These are phyloP conservation scores for Kingdonia uniflora DNA, from an alignment of 164 flowering plant genomes.

Conservation along the genomic window DNA sequence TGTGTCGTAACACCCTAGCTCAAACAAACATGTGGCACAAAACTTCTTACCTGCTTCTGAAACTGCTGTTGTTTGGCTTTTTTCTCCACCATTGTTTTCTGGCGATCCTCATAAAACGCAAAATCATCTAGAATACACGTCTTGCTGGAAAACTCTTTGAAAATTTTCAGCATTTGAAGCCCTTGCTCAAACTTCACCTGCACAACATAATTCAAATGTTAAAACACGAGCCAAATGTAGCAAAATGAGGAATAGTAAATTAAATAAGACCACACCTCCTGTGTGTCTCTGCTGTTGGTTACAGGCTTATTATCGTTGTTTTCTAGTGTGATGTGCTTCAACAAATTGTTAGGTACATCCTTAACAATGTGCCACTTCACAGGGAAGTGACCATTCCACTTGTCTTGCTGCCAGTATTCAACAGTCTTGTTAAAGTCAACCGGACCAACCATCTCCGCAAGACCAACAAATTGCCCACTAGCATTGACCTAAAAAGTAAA, in stretches of 20 bases:
- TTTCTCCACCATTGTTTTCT: slow-evolving; percentile 64
- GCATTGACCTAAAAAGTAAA: slow-evolving; percentile 55
- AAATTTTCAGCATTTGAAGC: slow-evolving; percentile 65
- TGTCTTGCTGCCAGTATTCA: slow-evolving; percentile 91
- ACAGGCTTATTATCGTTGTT: slow-evolving; percentile 88
- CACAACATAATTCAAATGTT: slow-evolving; percentile 1
- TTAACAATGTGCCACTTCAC: slow-evolving; percentile 87
- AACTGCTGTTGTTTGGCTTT: slow-evolving; percentile 58
- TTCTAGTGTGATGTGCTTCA: slow-evolving; percentile 75
- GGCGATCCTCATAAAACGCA: slow-evolving; percentile 70
- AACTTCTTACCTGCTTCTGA: slow-evolving; percentile 50
- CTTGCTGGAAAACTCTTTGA: slow-evolving; percentile 57
- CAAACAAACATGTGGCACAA: neutral
- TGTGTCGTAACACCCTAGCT: neutral
- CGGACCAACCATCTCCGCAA: slow-evolving; percentile 78
- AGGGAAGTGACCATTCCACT: slow-evolving; percentile 83
- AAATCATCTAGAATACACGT: slow-evolving; percentile 79
- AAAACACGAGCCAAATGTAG: neutral
- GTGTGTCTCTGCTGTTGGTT: slow-evolving; percentile 83
- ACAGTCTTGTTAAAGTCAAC: slow-evolving; percentile 72
- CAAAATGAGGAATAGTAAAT: neutral
- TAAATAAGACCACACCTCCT: slow-evolving; percentile 41
- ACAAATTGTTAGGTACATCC: slow-evolving; percentile 72
- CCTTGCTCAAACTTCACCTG: slow-evolving; percentile 80
- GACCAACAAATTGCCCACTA: slow-evolving; percentile 86